phyloP scores from a whole-genome alignment of 2,329 filamentous ascomycete genomes.

The Pseudodiploospora longispora region DNA sequence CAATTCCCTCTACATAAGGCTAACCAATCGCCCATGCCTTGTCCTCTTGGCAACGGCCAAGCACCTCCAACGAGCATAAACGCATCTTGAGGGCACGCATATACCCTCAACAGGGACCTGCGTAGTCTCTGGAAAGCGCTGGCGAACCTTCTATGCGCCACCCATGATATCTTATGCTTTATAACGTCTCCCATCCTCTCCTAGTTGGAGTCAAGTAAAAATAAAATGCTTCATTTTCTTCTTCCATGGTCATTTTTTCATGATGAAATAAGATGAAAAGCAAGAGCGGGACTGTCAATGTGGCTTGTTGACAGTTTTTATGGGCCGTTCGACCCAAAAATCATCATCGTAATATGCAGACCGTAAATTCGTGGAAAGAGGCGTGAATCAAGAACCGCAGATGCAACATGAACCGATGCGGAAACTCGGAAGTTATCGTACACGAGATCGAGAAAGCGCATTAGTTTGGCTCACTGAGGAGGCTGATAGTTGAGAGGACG shows the following conservation, averaged over 20 bases:
- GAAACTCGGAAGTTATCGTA: conserved; percentile 14
- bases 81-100: conserved; percentile 4
- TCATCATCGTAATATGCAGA: conserved; percentile 12
- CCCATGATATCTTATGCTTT: too few relatives aligned
- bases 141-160: too few relatives aligned
- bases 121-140: neutral
- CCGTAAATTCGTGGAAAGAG: conserved; percentile 15
- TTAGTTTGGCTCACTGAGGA: conserved; percentile 37
- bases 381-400: conserved; percentile 12
- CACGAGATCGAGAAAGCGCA: conserved; percentile 9
- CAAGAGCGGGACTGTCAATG: neutral
- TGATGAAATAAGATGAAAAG: neutral
- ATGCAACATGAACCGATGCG: conserved; percentile 10
- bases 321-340: conserved; percentile 8
- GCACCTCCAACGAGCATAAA: conserved; percentile 4
- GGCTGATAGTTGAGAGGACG: conserved; percentile 70
- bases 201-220: too few relatives aligned
- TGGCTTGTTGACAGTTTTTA: neutral
- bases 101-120: neutral
- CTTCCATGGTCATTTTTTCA: too few relatives aligned
- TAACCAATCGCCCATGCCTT: conserved; percentile 11
- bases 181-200: too few relatives aligned
- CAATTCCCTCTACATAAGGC: conserved; percentile 13
- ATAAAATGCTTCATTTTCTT: too few relatives aligned
- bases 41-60: neutral